Percentiles rank a stretch among this genome's conserved stretches.
Conservation (phyloP, 2,329 filamentous ascomycete species). For the Penicillium polonicum region DNA sequence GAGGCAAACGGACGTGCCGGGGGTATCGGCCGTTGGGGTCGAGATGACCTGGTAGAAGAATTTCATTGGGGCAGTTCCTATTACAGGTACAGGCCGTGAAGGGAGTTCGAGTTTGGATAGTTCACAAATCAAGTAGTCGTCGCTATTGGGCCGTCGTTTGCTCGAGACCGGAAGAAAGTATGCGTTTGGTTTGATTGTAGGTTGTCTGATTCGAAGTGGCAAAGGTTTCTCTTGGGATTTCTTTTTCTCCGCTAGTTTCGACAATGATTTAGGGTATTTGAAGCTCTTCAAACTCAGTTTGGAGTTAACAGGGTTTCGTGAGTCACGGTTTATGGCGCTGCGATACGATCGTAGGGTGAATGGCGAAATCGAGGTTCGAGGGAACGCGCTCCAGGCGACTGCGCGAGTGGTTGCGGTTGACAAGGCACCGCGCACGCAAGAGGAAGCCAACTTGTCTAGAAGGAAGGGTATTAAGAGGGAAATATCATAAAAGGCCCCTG, state of each 20-base stretch:
- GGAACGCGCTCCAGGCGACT: conserved; percentile 17
- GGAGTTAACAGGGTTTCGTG: not conserved
- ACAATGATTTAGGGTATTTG: not conserved
- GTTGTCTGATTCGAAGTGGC: conserved; percentile 9
- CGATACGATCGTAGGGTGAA: conserved; percentile 11
- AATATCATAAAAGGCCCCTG: not conserved
- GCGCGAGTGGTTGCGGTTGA: conserved; percentile 30
- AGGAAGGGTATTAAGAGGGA: not conserved
- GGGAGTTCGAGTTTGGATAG: conserved; percentile 13
- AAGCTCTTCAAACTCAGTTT: not conserved
- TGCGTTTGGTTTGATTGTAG: conserved; percentile 4
- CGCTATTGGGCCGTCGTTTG: not conserved
- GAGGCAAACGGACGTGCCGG: conserved; percentile 72
- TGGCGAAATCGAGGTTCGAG: conserved; percentile 9
- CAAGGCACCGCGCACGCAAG: conserved; percentile 31
- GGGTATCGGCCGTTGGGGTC: conserved; percentile 83
- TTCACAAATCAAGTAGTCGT: conserved; percentile 29
- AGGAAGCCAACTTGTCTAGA: conserved; percentile 40
- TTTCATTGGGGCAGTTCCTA: conserved; percentile 58
- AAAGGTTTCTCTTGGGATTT: not conserved
- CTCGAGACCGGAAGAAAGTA: conserved; percentile 7
- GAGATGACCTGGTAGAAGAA: conserved; percentile 72
- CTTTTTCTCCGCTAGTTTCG: not conserved
- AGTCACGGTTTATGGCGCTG: conserved; percentile 3
- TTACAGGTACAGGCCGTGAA: not conserved